Base-by-base conservation (phyloP, 495 filamentous ascomycete species). In the Cudoniella acicularis region DNA sequence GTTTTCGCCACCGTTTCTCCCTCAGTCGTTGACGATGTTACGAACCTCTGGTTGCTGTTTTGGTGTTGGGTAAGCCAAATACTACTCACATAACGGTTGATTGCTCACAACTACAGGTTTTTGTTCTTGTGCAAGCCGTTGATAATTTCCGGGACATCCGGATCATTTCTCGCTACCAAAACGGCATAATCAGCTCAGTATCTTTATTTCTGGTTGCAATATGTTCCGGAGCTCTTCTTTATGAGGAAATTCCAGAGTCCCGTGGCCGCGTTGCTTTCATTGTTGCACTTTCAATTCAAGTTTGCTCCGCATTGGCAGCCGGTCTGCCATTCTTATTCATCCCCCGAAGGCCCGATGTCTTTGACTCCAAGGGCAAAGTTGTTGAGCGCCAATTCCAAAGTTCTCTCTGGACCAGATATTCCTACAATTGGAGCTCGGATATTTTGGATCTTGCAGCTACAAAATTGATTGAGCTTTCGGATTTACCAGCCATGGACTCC, bases 281-380 rank as follows among this genome's bases (percentile, higher is more conserved):
- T 88, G 91, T 65, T 70, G 75, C 30, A 76, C 86, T 65, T 75
- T 72, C 49, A 87, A 84, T 0, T 75, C 77, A 81, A 57, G 53
- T 79, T 21, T 62, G 57, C 11, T 57, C 67, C 22, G 59, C 68
- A 17, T 43, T 78, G 9, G 65, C 64, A 4, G 16, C 52, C 22
- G 53, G 45, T 2, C 23, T 77, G 56, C 65, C 74, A 21, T 67
- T 71, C 64, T 56, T 82, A 46, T 70, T 67, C 10, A 66, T 92
- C 11, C 88, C 87, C 9, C 80, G 90, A 42, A 77, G 89, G 17
- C 89, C 90, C 6, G 77, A 85, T 50, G 82, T 94, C 40, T 84
- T 73, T 42, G 77, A 75, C 71, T 13, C 84, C 84, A 36, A 36
- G 4, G 30, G 30, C 4, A 36, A 36, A 36, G 30, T 52, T 63